Percentiles rank a stretch among this genome's conserved stretches.
Evolutionary conservation across 2,329 filamentous ascomycete species (phyloP).

Genomic region (Ascocoryne sarcoides): DNA sequence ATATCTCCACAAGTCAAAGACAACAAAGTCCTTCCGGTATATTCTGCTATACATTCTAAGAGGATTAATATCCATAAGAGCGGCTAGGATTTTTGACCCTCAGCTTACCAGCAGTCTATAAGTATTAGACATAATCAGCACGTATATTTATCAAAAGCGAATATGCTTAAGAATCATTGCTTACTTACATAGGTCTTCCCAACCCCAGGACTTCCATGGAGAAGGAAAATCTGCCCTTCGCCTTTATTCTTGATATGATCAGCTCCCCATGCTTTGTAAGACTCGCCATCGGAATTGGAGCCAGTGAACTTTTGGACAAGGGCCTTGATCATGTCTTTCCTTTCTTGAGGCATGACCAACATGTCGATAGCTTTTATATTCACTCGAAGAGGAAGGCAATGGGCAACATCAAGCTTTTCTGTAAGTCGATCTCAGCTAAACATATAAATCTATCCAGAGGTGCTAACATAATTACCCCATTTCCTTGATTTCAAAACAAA

Average conservation of each 20-base stretch:
- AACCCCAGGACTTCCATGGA: constrained; percentile 18
- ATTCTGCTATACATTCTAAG: constrained; percentile 22
- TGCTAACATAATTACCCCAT: no score
- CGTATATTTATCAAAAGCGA: neutral
- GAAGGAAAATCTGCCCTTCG: constrained; percentile 18
- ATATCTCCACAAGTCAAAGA: constrained; percentile 38
- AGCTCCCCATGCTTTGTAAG: constrained; percentile 8
- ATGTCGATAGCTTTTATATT: neutral
- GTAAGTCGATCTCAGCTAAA: neutral
- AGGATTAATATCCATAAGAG: no score
- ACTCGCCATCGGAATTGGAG: neutral
- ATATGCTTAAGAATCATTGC: no score
- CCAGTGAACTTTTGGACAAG: no score
- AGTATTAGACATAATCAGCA: neutral
- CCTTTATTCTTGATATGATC: constrained; percentile 18
- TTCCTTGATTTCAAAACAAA: neutral
- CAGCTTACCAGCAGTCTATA: no score
- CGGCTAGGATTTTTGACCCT: no score
- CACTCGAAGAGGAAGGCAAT: neutral
- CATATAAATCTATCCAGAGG: neutral
- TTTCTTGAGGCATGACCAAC: neutral
- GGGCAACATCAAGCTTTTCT: neutral
- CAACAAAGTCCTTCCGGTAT: constrained; percentile 17
- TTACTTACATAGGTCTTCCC: constrained; percentile 16
- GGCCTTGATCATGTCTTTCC: neutral